Conservation (phyloP, 805 yeast genomes). For the Spathaspora girioi region DNA sequence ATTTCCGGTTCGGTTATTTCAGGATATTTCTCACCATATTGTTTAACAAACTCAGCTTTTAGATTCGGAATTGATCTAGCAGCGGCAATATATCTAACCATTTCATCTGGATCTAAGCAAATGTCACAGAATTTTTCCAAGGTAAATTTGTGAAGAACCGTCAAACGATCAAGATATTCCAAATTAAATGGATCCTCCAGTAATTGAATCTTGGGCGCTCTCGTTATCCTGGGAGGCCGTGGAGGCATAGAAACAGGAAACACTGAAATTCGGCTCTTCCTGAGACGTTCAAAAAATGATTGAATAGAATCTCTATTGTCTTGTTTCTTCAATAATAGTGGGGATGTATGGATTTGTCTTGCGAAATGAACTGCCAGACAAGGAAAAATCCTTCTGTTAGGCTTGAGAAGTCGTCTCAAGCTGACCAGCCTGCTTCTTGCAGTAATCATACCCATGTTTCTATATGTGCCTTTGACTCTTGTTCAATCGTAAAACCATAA, state of each 20-base stretch:
- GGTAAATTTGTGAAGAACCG: slow-evolving; percentile 4
- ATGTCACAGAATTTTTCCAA: slow-evolving; percentile 4
- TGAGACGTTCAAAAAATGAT: neutral
- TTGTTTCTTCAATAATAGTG: neutral
- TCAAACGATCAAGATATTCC: slow-evolving; percentile 3
- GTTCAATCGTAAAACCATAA: neutral
- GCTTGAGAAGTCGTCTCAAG: neutral
- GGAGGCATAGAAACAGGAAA: neutral
- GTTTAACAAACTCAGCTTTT: neutral
- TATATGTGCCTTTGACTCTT: neutral
- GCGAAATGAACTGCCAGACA: neutral
- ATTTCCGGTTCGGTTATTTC: slow-evolving; percentile 21
- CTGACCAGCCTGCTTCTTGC: neutral
- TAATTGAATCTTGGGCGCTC: neutral
- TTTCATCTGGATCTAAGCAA: neutral
- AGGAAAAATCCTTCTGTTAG: neutral
- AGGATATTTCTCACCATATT: neutral
- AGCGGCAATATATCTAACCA: neutral
- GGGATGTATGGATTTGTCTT: neutral
- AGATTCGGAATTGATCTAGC: neutral
- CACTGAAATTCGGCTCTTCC: neutral
- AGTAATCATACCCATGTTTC: neutral
- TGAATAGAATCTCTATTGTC: neutral
- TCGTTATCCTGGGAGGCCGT: neutral
- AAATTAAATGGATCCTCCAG: slow-evolving; percentile 6